Percentiles rank a stretch among this genome's conserved stretches.
Conservation (phyloP, 1,284 basidiomycete species). For the Mycena citricolor region DNA sequence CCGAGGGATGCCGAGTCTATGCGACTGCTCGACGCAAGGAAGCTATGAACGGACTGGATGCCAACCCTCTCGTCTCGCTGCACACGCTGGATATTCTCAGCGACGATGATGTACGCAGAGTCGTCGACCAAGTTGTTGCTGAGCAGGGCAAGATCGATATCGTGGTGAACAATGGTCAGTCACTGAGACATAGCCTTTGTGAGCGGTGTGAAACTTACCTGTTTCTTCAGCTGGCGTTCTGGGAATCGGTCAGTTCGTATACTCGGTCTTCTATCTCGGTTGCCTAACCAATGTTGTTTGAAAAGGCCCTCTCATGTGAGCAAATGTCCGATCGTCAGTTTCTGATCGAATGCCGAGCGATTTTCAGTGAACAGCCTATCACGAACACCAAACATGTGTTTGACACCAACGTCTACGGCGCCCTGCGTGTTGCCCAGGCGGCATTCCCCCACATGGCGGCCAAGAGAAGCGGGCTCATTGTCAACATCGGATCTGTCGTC, state of each 20-base stretch:
- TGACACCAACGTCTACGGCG: slow-evolving; percentile 64
- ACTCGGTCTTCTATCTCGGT: background rate
- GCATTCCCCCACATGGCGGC: slow-evolving; percentile 74
- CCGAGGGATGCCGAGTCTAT: slow-evolving; percentile 59
- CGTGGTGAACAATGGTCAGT: slow-evolving; percentile 68
- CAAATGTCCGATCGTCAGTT: background rate
- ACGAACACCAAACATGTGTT: slow-evolving; percentile 52
- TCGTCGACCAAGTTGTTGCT: slow-evolving; percentile 43
- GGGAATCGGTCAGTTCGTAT: slow-evolving; percentile 25
- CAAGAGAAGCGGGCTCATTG: slow-evolving; percentile 57
- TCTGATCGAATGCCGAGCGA: background rate
- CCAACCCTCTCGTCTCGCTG: slow-evolving; percentile 40
- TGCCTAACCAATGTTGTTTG: background rate
- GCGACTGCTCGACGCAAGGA: slow-evolving; percentile 60
- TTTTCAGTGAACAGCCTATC: slow-evolving; percentile 47
- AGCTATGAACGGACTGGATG: slow-evolving; percentile 48
- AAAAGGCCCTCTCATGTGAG: slow-evolving; percentile 52
- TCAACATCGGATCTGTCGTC: slow-evolving; percentile 73
- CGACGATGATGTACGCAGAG: slow-evolving; percentile 47
- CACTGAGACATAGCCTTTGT: slow-evolving; percentile 11
- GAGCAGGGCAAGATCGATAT: slow-evolving; percentile 59
- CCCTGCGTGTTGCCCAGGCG: slow-evolving; percentile 59
- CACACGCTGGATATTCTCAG: slow-evolving; percentile 53
- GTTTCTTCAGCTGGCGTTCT: slow-evolving; percentile 29
- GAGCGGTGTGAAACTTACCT: background rate